phyloP scores from a whole-genome alignment of 2,329 filamentous ascomycete genomes.

The Metarhizium guizhouense region DNA sequence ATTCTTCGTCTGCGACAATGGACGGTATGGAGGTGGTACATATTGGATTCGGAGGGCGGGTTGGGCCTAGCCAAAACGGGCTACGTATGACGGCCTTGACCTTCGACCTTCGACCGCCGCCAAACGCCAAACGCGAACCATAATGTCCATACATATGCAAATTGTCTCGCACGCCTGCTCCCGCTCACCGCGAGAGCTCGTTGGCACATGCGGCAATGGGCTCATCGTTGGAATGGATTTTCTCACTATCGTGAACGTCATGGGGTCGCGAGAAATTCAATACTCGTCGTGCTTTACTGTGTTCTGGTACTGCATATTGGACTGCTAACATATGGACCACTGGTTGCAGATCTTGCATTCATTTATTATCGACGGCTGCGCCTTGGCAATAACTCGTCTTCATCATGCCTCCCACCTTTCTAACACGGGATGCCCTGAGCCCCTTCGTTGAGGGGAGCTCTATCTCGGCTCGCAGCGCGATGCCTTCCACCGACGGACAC shows the following conservation, averaged over 20 bases:
- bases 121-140: not conserved
- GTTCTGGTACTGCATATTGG: not conserved
- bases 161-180: not conserved
- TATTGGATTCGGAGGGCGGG: not conserved
- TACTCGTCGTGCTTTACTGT: not conserved
- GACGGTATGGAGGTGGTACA: constrained; percentile 3
- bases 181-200: no score
- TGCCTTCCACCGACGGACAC: constrained; percentile 2
- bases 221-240: not conserved
- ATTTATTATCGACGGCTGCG: constrained; percentile 6
- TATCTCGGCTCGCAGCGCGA: constrained; percentile 7
- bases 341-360: constrained; percentile 7
- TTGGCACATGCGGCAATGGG: not conserved
- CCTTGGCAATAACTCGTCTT: not conserved
- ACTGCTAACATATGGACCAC: constrained; percentile 1
- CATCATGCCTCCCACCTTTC: constrained; percentile 8
- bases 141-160: not conserved
- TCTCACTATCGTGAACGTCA: not conserved
- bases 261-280: not conserved
- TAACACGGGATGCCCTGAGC: not conserved
- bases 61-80: not conserved
- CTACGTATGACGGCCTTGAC: not conserved
- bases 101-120: not conserved
- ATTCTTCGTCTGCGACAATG: constrained; percentile 5
- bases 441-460: constrained; percentile 1